Evolutionary conservation across 495 filamentous ascomycete genomes (phyloP).

Genomic region (Pseudotulostoma volvatum): DNA sequence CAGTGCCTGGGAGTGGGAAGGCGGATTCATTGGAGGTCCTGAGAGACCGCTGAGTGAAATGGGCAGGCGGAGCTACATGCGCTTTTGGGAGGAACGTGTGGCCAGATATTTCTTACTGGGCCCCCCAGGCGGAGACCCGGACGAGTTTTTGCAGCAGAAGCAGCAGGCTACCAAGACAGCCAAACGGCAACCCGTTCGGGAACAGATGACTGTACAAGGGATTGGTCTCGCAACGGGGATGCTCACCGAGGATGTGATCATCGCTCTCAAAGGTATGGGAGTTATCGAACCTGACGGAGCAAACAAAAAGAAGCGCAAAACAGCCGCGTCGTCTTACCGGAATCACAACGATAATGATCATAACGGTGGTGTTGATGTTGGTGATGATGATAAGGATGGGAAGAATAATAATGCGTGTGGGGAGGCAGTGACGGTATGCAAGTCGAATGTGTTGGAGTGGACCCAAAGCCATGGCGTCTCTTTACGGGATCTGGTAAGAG

Average conservation of each 20-base stretch:
- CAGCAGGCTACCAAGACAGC: conserved; percentile 13
- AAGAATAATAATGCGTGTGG: too few species aligned
- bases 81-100: conserved; percentile 72
- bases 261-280: conserved; percentile 61
- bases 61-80: conserved; percentile 60
- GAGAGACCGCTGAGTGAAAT: conserved; percentile 84
- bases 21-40: conserved; percentile 67
- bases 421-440: conserved; percentile 26
- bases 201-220: conserved; percentile 35
- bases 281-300: conserved; percentile 44
- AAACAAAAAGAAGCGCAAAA: conserved; percentile 23
- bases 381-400: conserved; percentile 13
- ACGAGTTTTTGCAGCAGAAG: conserved; percentile 15
- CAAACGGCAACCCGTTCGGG: conserved; percentile 16
- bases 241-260: conserved; percentile 62
- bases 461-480: conserved; percentile 21
- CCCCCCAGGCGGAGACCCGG: conserved; percentile 9
- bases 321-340: conserved; percentile 4
- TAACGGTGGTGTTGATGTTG: too few species aligned
- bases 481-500: conserved; percentile 30
- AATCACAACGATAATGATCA: too few species aligned
- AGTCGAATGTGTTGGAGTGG: conserved; percentile 33
- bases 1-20: conserved; percentile 50
- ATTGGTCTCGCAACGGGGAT: conserved; percentile 59
- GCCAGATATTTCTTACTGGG: conserved; percentile 42